These are phyloP conservation scores for Umbelopsis sp. DNA, from an alignment of 192 early-diverging fungal genomes.

Conservation along the genomic window DNA sequence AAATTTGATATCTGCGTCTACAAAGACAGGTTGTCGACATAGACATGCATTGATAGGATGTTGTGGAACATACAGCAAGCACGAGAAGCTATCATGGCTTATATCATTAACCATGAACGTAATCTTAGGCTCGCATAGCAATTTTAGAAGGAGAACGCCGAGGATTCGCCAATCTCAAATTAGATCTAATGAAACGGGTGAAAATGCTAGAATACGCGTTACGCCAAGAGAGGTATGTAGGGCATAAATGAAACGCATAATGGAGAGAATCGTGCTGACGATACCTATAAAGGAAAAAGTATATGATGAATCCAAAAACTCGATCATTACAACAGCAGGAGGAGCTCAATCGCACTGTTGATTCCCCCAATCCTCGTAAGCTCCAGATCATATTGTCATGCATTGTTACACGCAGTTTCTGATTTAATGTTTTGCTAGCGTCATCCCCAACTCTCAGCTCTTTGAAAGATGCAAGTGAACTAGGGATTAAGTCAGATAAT, in stretches of 20 bases:
- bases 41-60: background rate
- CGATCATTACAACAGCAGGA: conserved; percentile 8
- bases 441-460: conserved; percentile 2
- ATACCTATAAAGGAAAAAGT: conserved; percentile 6
- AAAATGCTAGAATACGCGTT: conserved; percentile 89
- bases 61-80: background rate
- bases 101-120: conserved; percentile 1
- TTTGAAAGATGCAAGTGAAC: background rate
- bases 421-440: background rate
- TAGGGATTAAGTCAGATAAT: background rate
- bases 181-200: conserved; percentile 73
- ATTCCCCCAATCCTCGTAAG: conserved; percentile 38
- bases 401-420: background rate
- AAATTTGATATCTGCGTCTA: background rate
- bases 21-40: background rate
- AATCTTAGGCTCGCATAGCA: conserved; percentile 68
- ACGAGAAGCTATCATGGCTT: background rate
- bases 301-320: conserved; percentile 14
- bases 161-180: conserved; percentile 73
- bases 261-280: too few species aligned
- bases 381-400: background rate
- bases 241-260: conserved; percentile 36
- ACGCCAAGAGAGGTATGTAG: conserved; percentile 68
- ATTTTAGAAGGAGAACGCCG: conserved; percentile 77
- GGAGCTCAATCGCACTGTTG: conserved; percentile 5